Conservation (phyloP, 345 rosid species). For the Geranium rotundifolium region DNA sequence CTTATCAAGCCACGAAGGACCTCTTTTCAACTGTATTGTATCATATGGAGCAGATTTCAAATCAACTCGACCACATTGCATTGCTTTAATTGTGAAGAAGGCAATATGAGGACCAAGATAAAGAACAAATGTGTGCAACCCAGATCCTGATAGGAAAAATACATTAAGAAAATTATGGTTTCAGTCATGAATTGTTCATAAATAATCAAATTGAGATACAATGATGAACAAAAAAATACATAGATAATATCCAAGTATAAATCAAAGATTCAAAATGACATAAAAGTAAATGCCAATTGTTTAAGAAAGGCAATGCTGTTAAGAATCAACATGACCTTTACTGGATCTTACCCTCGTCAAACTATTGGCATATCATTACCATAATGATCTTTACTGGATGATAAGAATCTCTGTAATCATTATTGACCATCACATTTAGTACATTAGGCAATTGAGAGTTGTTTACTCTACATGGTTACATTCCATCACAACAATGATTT, state of each 20-base stretch:
- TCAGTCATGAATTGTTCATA: not conserved
- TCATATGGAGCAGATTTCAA: conserved; percentile 88
- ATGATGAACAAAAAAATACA: not conserved
- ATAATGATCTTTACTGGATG: no score
- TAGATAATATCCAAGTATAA: no score
- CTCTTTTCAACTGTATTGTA: conserved; percentile 76
- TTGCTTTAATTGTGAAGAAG: conserved; percentile 83
- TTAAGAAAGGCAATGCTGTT: no score
- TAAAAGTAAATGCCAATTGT: not conserved
- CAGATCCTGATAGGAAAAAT: conserved; percentile 57
- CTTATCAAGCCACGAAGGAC: conserved; percentile 91
- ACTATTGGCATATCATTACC: no score
- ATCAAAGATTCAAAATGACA: no score
- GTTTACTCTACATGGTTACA: no score
- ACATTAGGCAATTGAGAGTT: no score
- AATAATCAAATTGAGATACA: not conserved
- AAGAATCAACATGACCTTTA: no score
- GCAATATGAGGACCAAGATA: conserved; percentile 98
- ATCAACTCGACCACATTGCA: conserved; percentile 89
- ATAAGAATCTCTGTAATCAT: no score
- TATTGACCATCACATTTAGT: no score
- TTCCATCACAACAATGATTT: no score
- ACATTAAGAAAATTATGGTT: not conserved
- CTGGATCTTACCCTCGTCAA: no score
- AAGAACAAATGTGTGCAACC: conserved; percentile 93